Base-by-base conservation (phyloP, 768 basidiomycete species). In the Serendipita sp. region DNA sequence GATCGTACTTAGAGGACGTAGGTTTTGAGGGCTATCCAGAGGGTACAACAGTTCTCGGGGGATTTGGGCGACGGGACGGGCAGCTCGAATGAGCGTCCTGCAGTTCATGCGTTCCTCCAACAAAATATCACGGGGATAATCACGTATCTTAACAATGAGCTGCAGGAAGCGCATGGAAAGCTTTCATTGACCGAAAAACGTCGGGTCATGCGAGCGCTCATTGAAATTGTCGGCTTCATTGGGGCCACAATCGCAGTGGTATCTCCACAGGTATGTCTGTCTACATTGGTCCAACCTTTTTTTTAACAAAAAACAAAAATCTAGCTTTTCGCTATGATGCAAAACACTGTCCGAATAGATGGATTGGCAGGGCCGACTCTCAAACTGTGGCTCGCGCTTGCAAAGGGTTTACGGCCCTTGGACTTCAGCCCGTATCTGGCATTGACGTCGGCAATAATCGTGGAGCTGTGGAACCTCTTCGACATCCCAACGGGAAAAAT, bases 291-390 rank as follows among this genome's bases (percentile, higher is more conserved):
- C n/a, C n/a, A n/a, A n/a, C 4, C 34, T 20, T n/a, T n/a, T n/a
- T n/a, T n/a, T n/a, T n/a, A n/a, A n/a, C n/a, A n/a, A n/a, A n/a
- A n/a, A n/a, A n/a, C n/a, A n/a, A n/a, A n/a, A n/a, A n/a, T n/a
- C n/a, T 5, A 99, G 95, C 85, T 97, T 67, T 92, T 98, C 88
- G 92, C 95, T 0, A 92, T 88, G 17, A 80, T 99, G 42, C 95
- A 98, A 74, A 91, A 88, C 3, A 88, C 86, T 74, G 78, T 96
- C n/a, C 72, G 76, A 34, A 78, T 90, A 9, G 79, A 80, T 0
- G 86, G 86, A 64, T 77, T 99, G 4, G 81, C 88, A 0, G 82
- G 87, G 63, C 84, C 83, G 4, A 88, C 91, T 0, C 75, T 99
- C 2, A 75, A 81, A 33, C 87, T 83, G 42, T 98, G 93, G 92